These are phyloP conservation scores for Bolboschoenoplectus hybrid DNA, from an alignment of 202 grass and related monocot species.

Conservation along the genomic window DNA sequence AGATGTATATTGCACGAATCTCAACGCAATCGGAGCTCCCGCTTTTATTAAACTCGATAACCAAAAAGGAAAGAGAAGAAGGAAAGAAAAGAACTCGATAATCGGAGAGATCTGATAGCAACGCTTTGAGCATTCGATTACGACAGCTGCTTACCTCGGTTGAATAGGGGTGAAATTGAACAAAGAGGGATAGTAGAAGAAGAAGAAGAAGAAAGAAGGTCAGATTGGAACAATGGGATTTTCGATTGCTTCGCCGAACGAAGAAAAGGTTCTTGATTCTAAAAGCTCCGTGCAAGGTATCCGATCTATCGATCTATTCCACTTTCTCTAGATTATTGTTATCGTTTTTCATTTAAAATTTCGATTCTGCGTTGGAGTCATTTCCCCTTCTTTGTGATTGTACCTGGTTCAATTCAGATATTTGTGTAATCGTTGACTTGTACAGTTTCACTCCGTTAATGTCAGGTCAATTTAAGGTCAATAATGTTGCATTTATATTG, in stretches of 20 bases:
- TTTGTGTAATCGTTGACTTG: neutral
- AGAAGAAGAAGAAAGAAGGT: neutral
- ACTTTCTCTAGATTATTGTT: neutral
- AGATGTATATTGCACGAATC: no score
- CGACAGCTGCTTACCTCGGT: neutral
- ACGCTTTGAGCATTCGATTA: neutral
- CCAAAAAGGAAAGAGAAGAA: no score
- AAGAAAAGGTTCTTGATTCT: constrained; percentile 23
- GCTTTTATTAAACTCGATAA: neutral
- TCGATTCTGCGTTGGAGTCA: neutral
- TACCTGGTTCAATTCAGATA: neutral
- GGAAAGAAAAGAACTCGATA: no score
- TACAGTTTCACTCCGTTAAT: neutral
- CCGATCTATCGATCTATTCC: neutral
- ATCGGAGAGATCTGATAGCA: neutral
- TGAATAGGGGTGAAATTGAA: neutral
- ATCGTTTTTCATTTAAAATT: neutral
- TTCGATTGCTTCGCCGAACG: constrained; percentile 35
- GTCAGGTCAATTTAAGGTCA: neutral
- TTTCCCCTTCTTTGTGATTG: neutral
- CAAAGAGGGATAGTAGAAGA: neutral
- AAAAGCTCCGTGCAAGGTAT: constrained; percentile 40
- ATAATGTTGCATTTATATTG: neutral
- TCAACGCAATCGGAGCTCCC: no score
- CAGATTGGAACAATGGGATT: constrained; percentile 26